A percentile compares a stretch with the other conserved stretches of the same genome.
These are phyloP conservation scores for Colletotrichum sojae DNA, from an alignment of 2,329 filamentous ascomycete genomes.

Conservation along the genomic window DNA sequence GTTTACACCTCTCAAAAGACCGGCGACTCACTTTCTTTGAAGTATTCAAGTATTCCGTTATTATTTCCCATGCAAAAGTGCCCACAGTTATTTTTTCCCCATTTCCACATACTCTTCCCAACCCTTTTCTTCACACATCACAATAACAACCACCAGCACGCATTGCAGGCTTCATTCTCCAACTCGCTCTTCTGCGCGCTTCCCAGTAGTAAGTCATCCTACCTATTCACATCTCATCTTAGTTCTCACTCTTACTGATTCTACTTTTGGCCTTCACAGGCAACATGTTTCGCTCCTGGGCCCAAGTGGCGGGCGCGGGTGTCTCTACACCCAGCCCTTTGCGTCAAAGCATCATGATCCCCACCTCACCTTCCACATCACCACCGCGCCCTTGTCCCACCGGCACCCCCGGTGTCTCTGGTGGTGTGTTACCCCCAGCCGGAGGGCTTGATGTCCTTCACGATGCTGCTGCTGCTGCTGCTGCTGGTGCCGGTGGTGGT, in stretches of 20 bases:
- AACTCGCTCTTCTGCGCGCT: background rate
- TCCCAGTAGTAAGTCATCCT: background rate
- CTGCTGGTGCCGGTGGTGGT: too few species aligned
- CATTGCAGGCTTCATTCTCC: background rate
- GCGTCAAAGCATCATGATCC: background rate
- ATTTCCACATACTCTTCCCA: background rate
- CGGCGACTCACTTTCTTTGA: too few species aligned
- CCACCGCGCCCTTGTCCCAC: background rate
- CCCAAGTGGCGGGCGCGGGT: conserved; percentile 14
- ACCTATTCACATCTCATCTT: too few species aligned
- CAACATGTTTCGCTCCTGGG: conserved; percentile 23
- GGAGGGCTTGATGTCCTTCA: background rate
- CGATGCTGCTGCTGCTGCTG: background rate
- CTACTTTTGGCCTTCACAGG: background rate
- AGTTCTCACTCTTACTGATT: background rate
- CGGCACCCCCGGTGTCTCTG: too few species aligned
- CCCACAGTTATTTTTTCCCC: too few species aligned
- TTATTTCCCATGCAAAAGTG: too few species aligned
- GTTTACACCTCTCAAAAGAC: too few species aligned
- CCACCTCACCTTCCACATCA: background rate
- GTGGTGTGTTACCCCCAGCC: background rate
- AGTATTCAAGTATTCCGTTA: too few species aligned
- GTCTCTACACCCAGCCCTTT: conserved; percentile 1
- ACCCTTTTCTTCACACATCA: too few species aligned
- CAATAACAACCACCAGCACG: too few species aligned